Base-by-base conservation (phyloP, 257 asterid genomes). In the Cynanchum wilfordii region DNA sequence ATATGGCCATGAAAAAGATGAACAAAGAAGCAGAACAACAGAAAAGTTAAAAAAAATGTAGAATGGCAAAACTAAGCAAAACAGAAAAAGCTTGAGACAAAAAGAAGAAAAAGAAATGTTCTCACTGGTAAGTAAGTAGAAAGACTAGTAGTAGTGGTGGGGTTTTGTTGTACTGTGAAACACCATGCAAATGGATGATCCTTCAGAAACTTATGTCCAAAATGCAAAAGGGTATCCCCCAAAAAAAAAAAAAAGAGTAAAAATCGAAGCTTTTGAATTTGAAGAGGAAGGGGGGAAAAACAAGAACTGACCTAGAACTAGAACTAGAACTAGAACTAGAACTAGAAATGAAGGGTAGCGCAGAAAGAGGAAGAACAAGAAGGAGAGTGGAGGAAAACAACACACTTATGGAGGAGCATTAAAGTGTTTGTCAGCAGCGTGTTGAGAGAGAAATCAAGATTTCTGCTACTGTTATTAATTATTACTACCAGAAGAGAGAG, bases 401-500 rank as follows among this genome's bases (percentile, higher is more conserved):
- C 58, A 56, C 58, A 42, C 38, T 67, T 24, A 64, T 36, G 69
- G 50, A 64, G 69, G 50, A 64, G 50, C 69, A 36, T 64, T 64
- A 36, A 64, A 64, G 69, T 36, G 69, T 64, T 38, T 64, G 69
- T 64, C 69, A 64, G 69, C 69, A 64, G 69, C 49, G 27, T 36
- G 69, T 64, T 64, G 62, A 16, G 69, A 64, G 11, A 36, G 27
- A 36, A 33, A 54, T 20, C 59, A 54, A 36, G 16, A 8, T 30
- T 40, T 36, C 66, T 27, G 36, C 57, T 67, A 67, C 22, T 45
- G 56, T 22, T 45, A 67, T 45, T 42, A 27, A 67, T 66, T 42
- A 66, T 66, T 67, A 22, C 25, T 12, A 67, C 71, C 19, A 67
- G 40, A 24, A 67, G 56, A 42, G 44, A 64, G 50, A 64, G 50